Evolutionary conservation across 2,329 filamentous ascomycete species (phyloP).

Genomic region (Pyricularia grisea): DNA sequence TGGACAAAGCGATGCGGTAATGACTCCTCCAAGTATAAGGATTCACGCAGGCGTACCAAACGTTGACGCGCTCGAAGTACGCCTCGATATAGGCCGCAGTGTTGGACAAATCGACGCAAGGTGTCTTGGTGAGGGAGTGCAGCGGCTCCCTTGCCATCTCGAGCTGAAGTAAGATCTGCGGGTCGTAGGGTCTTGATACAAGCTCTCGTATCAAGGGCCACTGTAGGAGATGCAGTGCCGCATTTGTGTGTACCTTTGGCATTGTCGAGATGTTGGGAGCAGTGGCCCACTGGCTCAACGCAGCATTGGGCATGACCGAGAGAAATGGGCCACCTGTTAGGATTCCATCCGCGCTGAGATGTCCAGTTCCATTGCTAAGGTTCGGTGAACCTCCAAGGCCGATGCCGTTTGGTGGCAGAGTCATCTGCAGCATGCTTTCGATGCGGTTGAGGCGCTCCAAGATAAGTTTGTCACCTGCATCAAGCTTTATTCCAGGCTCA

Average conservation of each 20-base stretch:
- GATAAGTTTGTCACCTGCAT: conserved; percentile 79
- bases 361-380: conserved; percentile 51
- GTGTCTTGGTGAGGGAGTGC: conserved; percentile 53
- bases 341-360: conserved; percentile 49
- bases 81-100: conserved; percentile 67
- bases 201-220: conserved; percentile 75
- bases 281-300: conserved; percentile 62
- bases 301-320: conserved; percentile 50
- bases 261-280: conserved; percentile 62
- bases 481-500: conserved; percentile 78
- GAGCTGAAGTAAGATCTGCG: conserved; percentile 70
- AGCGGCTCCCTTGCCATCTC: conserved; percentile 75
- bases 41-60: conserved; percentile 81
- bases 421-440: conserved; percentile 68
- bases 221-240: conserved; percentile 67
- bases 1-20: conserved; percentile 65
- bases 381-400: conserved; percentile 49
- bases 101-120: conserved; percentile 63
- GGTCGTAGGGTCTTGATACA: conserved; percentile 68
- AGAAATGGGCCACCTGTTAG: conserved; percentile 36
- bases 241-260: conserved; percentile 77
- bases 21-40: conserved; percentile 71
- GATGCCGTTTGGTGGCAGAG: conserved; percentile 44
- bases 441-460: conserved; percentile 70
- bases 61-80: conserved; percentile 72